Base-by-base conservation (phyloP, 257 asterid species). In the Cordia subcordata region DNA sequence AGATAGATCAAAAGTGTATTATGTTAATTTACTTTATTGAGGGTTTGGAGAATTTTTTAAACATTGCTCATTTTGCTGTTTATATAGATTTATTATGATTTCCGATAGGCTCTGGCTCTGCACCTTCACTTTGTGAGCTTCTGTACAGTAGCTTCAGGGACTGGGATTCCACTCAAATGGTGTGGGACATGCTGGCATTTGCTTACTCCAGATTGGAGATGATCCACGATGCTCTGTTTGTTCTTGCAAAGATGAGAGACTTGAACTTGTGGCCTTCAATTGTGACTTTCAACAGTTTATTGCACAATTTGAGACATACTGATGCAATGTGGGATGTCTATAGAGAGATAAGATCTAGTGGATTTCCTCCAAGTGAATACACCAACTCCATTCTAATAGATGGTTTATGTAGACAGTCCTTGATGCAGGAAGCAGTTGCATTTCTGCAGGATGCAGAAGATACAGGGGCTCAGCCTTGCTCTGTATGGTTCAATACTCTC, bases 161-260 rank as follows among this genome's bases (percentile, higher is more conserved):
- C 59, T 72, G 83, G 83, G 79, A 67, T 50, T 74, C 82, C 27
- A 73, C 62, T 64, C 68, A 66, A 62, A 32, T 69, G 63, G 87
- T 87, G 53, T 87, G 91, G 98, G 90, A 90, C 73, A 72, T 77
- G 72, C 70, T 90, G 71, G 81, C 82, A 65, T 80, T 82, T 77
- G 78, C 77, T 57, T 90, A 76, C 70, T 79, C 87, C 55, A 73
- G 74, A 64, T 61, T 58, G 23, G 71, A 62, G 58, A 85, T 90
- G 98, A 77, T 80, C 17, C 68, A 68, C 44, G 98, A 87, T 80
- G 80, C 91, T 60, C 85, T 87, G 57, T 45, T 69, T 65, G 86
- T 85, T 55, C 62, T 90, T 42, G 54, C 70, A 61, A 80, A 71
- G 81, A 90, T 90, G 98, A 83, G 80, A 60, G 85, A 81, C 63